Evolutionary conservation across 495 filamentous ascomycete genomes (phyloP).

Genomic region (Neurospora sp.): DNA sequence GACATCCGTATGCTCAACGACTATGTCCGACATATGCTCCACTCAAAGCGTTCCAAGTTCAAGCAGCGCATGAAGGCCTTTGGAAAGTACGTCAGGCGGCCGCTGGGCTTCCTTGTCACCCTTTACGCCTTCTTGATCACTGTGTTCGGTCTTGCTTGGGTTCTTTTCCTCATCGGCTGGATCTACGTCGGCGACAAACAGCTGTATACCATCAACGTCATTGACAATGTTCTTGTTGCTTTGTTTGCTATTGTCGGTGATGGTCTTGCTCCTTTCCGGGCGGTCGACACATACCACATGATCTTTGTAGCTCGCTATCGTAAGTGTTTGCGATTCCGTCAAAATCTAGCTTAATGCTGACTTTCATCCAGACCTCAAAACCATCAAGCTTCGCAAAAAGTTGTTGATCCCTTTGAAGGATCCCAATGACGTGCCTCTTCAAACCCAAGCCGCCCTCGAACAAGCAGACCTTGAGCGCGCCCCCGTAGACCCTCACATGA

Average conservation of each 20-base stretch:
- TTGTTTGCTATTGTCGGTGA: constrained; percentile 72
- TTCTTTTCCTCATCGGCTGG: constrained; percentile 78
- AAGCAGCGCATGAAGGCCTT: constrained; percentile 68
- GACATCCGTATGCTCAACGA: constrained; percentile 68
- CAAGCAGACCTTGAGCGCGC: constrained; percentile 22
- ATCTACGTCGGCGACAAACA: constrained; percentile 68
- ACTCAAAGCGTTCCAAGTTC: constrained; percentile 65
- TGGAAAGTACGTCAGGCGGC: constrained; percentile 59
- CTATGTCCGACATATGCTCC: constrained; percentile 71
- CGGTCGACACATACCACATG: constrained; percentile 77
- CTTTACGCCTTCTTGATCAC: constrained; percentile 75
- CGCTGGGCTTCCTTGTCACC: constrained; percentile 66
- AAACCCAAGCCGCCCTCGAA: constrained; percentile 38
- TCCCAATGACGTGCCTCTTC: constrained; percentile 58
- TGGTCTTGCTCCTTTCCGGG: constrained; percentile 64
- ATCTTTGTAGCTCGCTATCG: constrained; percentile 49
- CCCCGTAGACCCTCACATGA: background rate
- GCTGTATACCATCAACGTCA: constrained; percentile 60
- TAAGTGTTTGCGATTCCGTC: background rate
- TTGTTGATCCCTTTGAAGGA: constrained; percentile 55
- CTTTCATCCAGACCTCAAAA: constrained; percentile 45
- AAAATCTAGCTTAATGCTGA: background rate
- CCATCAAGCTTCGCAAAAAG: constrained; percentile 59
- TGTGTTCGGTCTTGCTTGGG: constrained; percentile 72
- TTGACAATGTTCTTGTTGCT: constrained; percentile 68